Evolutionary conservation across 345 rosid genomes (phyloP).

Genomic region (Syzygium aqueum): DNA sequence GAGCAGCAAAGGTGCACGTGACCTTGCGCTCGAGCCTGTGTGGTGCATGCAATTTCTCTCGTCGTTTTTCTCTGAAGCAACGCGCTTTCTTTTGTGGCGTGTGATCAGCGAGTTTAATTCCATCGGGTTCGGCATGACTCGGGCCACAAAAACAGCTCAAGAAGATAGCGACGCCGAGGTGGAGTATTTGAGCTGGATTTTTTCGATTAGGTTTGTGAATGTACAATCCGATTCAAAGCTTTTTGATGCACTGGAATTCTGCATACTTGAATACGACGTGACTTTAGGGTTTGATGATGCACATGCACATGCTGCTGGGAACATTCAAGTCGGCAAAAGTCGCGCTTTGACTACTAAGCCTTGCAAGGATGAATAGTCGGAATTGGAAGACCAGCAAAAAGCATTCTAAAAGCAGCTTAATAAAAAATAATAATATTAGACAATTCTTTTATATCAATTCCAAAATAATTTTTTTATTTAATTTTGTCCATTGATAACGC

Average conservation of each 20-base stretch:
- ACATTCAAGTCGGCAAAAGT: background rate
- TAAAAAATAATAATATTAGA: background rate
- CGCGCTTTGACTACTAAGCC: background rate
- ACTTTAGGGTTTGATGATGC: background rate
- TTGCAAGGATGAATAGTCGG: background rate
- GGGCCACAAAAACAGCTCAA: background rate
- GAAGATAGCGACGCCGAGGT: background rate
- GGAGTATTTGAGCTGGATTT: background rate
- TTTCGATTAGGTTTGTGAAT: background rate
- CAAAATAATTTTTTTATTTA: background rate
- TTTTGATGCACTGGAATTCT: background rate
- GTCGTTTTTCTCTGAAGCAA: background rate
- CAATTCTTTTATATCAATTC: background rate
- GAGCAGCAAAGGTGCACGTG: background rate
- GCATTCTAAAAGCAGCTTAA: background rate
- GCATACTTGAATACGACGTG: background rate
- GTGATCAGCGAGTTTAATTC: background rate
- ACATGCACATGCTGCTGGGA: background rate
- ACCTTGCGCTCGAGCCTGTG: background rate
- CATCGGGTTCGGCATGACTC: background rate
- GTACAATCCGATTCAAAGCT: background rate
- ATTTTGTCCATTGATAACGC: background rate
- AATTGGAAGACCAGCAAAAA: background rate
- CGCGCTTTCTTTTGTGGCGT: background rate
- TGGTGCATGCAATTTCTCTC: background rate